Conservation (phyloP, 1,139 yeast species). For the Eremothecium gossypii region DNA sequence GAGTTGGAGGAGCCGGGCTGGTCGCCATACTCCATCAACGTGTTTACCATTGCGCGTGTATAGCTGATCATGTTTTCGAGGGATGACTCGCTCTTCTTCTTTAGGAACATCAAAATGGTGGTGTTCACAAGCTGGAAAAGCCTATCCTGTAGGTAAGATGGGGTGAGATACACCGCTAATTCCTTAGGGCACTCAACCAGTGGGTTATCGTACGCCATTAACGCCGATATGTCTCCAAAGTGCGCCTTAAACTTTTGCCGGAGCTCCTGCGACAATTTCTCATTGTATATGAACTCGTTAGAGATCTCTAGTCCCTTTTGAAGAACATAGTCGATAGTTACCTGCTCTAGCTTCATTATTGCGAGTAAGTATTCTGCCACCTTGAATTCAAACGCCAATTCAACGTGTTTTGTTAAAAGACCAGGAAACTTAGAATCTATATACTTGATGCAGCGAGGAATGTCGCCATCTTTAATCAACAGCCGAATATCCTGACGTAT, state of each 20-base stretch:
- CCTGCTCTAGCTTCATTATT: conserved; percentile 34
- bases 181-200: conserved; percentile 24
- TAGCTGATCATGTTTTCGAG: conserved; percentile 25
- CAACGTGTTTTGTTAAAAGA: conserved; percentile 35
- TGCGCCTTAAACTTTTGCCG: conserved; percentile 27
- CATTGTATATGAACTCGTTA: conserved; percentile 29
- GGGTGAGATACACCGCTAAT: conserved; percentile 18
- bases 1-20: conserved; percentile 9
- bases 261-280: conserved; percentile 16
- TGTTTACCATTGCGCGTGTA: conserved; percentile 26
- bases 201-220: conserved; percentile 47
- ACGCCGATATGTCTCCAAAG: conserved; percentile 38
- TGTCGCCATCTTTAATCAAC: conserved; percentile 38
- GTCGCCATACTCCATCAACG: conserved; percentile 16
- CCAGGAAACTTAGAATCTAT: conserved; percentile 39
- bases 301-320: conserved; percentile 41
- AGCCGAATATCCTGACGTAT: conserved; percentile 46
- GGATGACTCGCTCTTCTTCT: conserved; percentile 23
- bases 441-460: conserved; percentile 39
- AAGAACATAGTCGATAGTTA: conserved; percentile 33
- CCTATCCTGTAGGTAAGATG: conserved; percentile 25
- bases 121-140: conserved; percentile 25
- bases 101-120: conserved; percentile 17
- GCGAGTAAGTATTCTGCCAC: conserved; percentile 37
- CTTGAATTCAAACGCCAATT: conserved; percentile 44